Base-by-base conservation (phyloP, 805 yeast species). In the Ogataea parapolymorpha region DNA sequence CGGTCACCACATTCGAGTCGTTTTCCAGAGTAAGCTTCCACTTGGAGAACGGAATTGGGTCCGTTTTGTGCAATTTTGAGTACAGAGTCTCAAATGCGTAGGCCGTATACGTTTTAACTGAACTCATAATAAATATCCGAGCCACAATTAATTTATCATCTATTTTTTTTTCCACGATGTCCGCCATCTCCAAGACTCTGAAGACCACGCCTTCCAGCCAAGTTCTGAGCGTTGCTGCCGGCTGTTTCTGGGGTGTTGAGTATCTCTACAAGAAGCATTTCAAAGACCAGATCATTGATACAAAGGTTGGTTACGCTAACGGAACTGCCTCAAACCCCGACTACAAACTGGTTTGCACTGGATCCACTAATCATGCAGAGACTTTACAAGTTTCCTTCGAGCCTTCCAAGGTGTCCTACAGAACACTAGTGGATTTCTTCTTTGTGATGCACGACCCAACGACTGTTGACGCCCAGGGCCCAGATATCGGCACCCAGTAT, bases 391-490 rank as follows among this genome's bases (percentile, higher is more conserved):
- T 91, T 10, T 71, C 91, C 1, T 93, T 77, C 55, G 90, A 89
- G 54, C 96, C 96, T 17, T 49, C 71, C 3, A 50, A 62, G n/a
- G 71, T 86, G 2, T 46, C 76, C 3, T 71, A 79, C 54, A 74
- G 65, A 41, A 85, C 83, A 22, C 65, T 91, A 32, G 64, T 87
- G 31, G 90, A 82, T 41, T 86, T 90, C 52, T 93, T 91, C 70
- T 90, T 88, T 69, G 72, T 83, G 55, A 87, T 88, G 61, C 99
- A 91, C 62, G 98, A 93, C 63, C 98, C 99, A 35, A 93, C 98
- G 2, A 82, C 89, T 2, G 46, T 73, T 39, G 79, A 90, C 55
- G 58, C 75, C 2, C 98, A 93, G 63, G 99, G 99, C 3, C 85
- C 86, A 14, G 97, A 91, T 57, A 53, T 55, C 7, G 99, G 99